phyloP scores from a whole-genome alignment of 371 early-diverging fungal genomes.

The Circinella umbellata region DNA sequence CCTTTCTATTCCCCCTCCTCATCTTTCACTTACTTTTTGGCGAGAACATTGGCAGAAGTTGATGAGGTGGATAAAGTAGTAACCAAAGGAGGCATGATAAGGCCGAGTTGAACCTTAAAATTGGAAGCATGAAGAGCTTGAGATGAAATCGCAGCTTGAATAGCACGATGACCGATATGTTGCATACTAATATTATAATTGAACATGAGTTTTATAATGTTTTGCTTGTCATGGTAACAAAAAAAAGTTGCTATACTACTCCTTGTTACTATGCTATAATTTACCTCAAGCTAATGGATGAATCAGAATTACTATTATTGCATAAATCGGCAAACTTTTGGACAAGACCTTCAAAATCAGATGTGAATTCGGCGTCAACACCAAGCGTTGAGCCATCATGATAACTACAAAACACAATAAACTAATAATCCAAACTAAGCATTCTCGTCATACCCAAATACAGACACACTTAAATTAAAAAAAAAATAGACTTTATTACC shows the following conservation, averaged over 20 bases:
- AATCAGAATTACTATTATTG: slow-evolving; percentile 42
- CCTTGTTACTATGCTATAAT: too few species aligned
- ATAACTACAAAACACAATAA: slow-evolving; percentile 69
- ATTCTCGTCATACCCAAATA: background rate
- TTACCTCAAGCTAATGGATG: slow-evolving; percentile 22
- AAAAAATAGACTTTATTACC: slow-evolving; percentile 32
- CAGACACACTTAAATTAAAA: background rate
- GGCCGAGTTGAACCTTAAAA: slow-evolving; percentile 54
- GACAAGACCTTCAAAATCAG: slow-evolving; percentile 49
- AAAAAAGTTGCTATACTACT: too few species aligned
- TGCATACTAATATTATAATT: slow-evolving; percentile 22
- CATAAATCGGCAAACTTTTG: slow-evolving; percentile 64
- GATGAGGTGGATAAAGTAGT: slow-evolving; percentile 40
- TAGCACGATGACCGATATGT: slow-evolving; percentile 59
- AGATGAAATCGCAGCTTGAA: slow-evolving; percentile 59
- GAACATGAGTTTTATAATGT: too few species aligned
- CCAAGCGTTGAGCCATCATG: slow-evolving; percentile 70
- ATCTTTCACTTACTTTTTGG: slow-evolving; percentile 21
- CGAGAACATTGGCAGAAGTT: slow-evolving; percentile 32
- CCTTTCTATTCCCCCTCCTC: background rate
- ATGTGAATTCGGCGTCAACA: slow-evolving; percentile 67
- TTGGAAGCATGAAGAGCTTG: slow-evolving; percentile 59
- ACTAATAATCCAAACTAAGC: slow-evolving; percentile 40
- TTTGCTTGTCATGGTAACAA: too few species aligned
- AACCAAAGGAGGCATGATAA: slow-evolving; percentile 64